Base-by-base conservation (phyloP, 352 stramenopile genomes). In the Phytophthora sp. region DNA sequence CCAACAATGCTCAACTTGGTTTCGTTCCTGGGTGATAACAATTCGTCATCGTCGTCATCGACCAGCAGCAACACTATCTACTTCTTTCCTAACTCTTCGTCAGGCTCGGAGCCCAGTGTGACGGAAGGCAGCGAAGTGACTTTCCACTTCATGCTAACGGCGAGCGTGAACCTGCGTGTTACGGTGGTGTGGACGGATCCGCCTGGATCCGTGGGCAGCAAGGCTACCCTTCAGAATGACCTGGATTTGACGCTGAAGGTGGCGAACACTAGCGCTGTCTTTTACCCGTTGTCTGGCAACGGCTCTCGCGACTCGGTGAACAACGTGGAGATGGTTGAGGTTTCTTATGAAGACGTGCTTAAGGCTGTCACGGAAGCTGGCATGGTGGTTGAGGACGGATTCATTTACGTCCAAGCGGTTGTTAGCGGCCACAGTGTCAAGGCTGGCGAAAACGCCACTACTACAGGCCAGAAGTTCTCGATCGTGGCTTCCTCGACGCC, bases 241-340 rank as follows among this genome's bases (percentile, higher is more conserved):
- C 37, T 93, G 41, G 84, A 93, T 32, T 55, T 93, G 63, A 84
- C 64, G 12, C 57, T 93, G 11, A 68, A 71, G 18, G 62, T 91
- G 8, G 70, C 77, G 5, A 77, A 83, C 39, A 88, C 79, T 10
- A 58, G 72, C 13, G 59, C 72, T 6, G 27, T 85, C 1, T 87
- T 90, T 51, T 89, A 86, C 43, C 82, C 82, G 4, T 50, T 91
- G 12, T 80, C 79, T 1, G 82, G 79, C 9, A 86, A 89, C 20
- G 79, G 78, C 37, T 66, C 72, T n/a, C 77, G 76, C 8, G 84
- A 93, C 42, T 59, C 67, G 0, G 45, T 79, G n/a, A 93, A 93
- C 64, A 93, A 93, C 48, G 80, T 91, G 0, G 84, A 93, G 44
- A 90, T 93, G 82, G 72, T 91, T 12, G 82, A 91, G 46, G 72